Evolutionary conservation across 257 asterid species (phyloP), one percentile per base, ranked within the genome.

Genomic region (Lycium barbarum): DNA sequence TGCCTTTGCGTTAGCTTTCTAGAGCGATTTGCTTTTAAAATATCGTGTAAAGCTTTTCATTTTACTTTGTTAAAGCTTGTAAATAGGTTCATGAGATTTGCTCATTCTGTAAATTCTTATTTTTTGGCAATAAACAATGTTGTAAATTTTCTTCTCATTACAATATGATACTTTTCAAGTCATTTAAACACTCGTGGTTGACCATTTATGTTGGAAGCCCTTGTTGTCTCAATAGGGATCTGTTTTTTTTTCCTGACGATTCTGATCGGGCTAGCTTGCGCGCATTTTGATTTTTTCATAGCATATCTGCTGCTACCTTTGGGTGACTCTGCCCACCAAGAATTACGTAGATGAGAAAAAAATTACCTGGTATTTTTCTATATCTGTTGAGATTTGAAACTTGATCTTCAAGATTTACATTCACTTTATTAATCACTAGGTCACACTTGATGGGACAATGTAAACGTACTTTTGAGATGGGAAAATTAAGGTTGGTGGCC

Each of bases 21-120:
- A 45, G 36, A 45, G 58, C 18, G 33, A 73, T 45, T 47, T 45
- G 40, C 80, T 22, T 26, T 7, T 10, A 63, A 63, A 63, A n/a
- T 11, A 2, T 26, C 9, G 57, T 26, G 43, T 11, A 20, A 20
- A 61, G 67, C 1, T 18, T n/a, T 18, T 6, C 9, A 61, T 61
- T 61, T n/a, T n/a, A 26, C 8, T 65, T 33, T 5, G 36, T 63
- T 11, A 65, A 65, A 11, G 17, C 71, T 65, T 65, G 71, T 20
- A 14, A 11, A 1, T 22, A 65, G 7, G 40, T 65, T 17, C 43
- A 65, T 65, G 43, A 4, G 17, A 10, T 65, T 1, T 4, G 7
- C 71, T 73, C 59, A 45, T 73, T 47, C n/a, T 47, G 38, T 73
- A 73, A 73, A 73, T 47, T 22, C 18, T 73, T 73, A 45, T n/a